Conservation (phyloP, 2,329 filamentous ascomycete species). For the Fusarium hainanense region DNA sequence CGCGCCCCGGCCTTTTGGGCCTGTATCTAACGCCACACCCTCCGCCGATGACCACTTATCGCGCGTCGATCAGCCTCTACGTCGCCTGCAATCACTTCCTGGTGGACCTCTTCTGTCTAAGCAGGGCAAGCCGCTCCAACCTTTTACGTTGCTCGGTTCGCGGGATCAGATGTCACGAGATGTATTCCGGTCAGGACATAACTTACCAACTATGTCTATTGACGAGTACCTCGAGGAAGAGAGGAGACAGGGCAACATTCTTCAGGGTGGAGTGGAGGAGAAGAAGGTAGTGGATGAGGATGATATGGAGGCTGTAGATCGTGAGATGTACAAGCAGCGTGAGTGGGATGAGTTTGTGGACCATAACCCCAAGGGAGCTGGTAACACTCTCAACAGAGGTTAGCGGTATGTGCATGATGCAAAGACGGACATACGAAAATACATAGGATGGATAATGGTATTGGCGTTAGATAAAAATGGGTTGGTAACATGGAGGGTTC, state of each 20-base stretch:
- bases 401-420: slow-evolving; percentile 36
- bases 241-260: slow-evolving; percentile 82
- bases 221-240: slow-evolving; percentile 98
- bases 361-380: slow-evolving; percentile 84
- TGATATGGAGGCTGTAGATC: slow-evolving; percentile 85
- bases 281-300: slow-evolving; percentile 86
- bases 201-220: slow-evolving; percentile 95
- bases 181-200: slow-evolving; percentile 92
- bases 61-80: slow-evolving; percentile 75
- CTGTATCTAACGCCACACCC: slow-evolving; percentile 59
- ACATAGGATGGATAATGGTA: slow-evolving; percentile 15
- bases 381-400: slow-evolving; percentile 86
- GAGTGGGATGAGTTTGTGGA: slow-evolving; percentile 97
- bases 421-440: neutral
- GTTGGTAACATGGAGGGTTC: slow-evolving; percentile 7
- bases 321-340: slow-evolving; percentile 91
- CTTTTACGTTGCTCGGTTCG: slow-evolving; percentile 86
- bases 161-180: slow-evolving; percentile 80
- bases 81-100: slow-evolving; percentile 60
- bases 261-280: slow-evolving; percentile 87
- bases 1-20: slow-evolving; percentile 69
- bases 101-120: slow-evolving; percentile 80
- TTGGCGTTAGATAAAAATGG: slow-evolving; percentile 24
- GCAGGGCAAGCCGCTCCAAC: slow-evolving; percentile 86
- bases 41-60: slow-evolving; percentile 67